Evolutionary conservation across 208 protist species (phyloP).

Genomic region (Perkinsela sp.): DNA sequence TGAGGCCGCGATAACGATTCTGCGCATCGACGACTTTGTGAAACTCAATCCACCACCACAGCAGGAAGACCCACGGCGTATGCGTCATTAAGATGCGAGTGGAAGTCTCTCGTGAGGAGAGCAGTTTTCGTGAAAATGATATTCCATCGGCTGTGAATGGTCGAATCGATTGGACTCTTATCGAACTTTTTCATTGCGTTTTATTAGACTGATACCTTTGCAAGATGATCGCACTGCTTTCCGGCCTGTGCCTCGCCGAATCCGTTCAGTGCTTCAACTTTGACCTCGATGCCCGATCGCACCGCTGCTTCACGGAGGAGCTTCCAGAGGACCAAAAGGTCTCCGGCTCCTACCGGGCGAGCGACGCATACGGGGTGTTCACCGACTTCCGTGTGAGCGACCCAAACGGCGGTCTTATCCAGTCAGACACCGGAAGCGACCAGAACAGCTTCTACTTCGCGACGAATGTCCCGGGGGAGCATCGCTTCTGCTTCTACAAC

Average conservation of each 20-base stretch:
- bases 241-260: too few species aligned
- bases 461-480: conserved; percentile 21
- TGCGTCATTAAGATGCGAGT: too few species aligned
- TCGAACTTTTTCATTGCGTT: too few species aligned
- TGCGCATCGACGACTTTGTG: conserved; percentile 98
- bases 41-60: conserved; percentile 58
- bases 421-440: conserved; percentile 7
- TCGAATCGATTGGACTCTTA: too few species aligned
- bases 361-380: conserved; percentile 20
- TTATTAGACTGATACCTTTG: too few species aligned
- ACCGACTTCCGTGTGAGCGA: conserved; percentile 14
- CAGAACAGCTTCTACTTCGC: conserved; percentile 9
- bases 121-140: too few species aligned
- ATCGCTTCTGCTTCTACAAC: conserved; percentile 29
- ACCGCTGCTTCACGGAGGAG: conserved; percentile 48
- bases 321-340: conserved; percentile 22
- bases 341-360: conserved; percentile 15
- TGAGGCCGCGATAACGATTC: conserved; percentile 96
- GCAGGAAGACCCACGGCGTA: conserved; percentile 3
- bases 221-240: too few species aligned
- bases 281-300: conserved; percentile 7
- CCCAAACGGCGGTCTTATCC: conserved; percentile 6
- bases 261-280: conserved; percentile 15
- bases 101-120: too few species aligned
- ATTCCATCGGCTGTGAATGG: too few species aligned